phyloP scores from a whole-genome alignment of 352 stramenopile species.

The Blastocystis sp. region DNA sequence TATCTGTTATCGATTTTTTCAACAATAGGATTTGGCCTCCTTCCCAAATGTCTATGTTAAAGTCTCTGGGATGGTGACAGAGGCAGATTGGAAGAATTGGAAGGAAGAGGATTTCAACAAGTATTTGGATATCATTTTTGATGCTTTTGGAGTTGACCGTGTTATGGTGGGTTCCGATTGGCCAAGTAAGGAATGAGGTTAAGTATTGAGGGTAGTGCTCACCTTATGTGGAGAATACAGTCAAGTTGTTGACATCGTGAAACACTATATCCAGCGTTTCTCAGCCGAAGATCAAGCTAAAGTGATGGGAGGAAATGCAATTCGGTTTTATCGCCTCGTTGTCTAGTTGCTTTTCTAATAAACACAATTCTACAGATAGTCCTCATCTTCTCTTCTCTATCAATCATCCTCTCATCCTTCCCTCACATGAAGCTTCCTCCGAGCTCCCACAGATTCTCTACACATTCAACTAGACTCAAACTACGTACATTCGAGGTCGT shows the following conservation, averaged over 20 bases:
- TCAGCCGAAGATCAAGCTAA: neutral
- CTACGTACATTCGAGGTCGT: neutral
- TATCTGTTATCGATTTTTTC: neutral
- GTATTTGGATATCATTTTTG: constrained; percentile 66
- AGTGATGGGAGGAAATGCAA: constrained; percentile 19
- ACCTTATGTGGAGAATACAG: constrained; percentile 49
- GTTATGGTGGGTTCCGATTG: constrained; percentile 65
- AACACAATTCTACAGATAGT: neutral
- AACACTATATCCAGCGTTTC: constrained; percentile 19
- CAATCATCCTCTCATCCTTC: neutral
- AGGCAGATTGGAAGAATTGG: constrained; percentile 65
- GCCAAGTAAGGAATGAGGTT: neutral
- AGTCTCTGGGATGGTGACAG: constrained; percentile 65
- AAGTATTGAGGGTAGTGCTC: neutral
- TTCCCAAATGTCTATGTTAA: constrained; percentile 65
- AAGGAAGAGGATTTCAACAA: constrained; percentile 62
- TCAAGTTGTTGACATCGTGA: constrained; percentile 54
- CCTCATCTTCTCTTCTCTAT: neutral
- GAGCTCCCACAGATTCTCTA: constrained; percentile 4
- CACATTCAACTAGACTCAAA: neutral
- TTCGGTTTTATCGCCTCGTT: constrained; percentile 26
- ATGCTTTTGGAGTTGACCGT: constrained; percentile 54
- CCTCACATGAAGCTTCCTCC: neutral
- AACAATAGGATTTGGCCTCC: constrained; percentile 27
- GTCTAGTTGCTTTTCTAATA: neutral